A percentile compares a stretch with the other conserved stretches of the same genome.
These are phyloP conservation scores for Wickerhamiella musiphila DNA, from an alignment of 805 yeast genomes.

Conservation along the genomic window DNA sequence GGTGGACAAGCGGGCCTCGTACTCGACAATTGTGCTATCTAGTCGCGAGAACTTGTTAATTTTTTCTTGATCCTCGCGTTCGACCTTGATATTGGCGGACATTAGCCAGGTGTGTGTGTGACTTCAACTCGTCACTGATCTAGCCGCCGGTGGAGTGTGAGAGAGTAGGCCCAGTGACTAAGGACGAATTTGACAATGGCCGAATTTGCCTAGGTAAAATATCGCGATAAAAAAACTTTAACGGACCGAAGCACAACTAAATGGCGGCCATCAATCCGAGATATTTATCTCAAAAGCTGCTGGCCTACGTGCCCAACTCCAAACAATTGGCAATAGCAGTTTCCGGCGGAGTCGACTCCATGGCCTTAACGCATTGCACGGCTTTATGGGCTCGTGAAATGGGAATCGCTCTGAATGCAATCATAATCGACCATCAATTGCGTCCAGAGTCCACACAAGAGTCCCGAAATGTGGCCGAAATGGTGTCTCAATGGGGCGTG, in stretches of 20 bases:
- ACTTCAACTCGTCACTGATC: too few species aligned
- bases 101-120: too few species aligned
- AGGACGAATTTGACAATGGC: not conserved
- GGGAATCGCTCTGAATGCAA: constrained; percentile 26
- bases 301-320: constrained; percentile 9
- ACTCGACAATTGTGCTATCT: constrained; percentile 49
- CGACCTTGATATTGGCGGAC: constrained; percentile 36
- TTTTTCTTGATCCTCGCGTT: constrained; percentile 73
- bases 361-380: constrained; percentile 43
- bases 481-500: constrained; percentile 16
- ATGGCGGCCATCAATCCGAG: too few species aligned
- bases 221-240: too few species aligned
- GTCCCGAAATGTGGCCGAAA: constrained; percentile 25
- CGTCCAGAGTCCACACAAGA: constrained; percentile 34
- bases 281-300: constrained; percentile 1
- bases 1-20: constrained; percentile 31
- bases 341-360: constrained; percentile 73
- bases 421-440: constrained; percentile 50
- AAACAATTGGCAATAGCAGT: constrained; percentile 35
- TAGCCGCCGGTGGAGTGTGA: too few species aligned
- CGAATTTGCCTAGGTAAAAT: too few species aligned
- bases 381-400: constrained; percentile 21
- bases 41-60: constrained; percentile 80
- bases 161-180: not conserved
- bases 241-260: too few species aligned